Evolutionary conservation across 164 flowering plant species (phyloP).

Genomic region (Piper longum): DNA sequence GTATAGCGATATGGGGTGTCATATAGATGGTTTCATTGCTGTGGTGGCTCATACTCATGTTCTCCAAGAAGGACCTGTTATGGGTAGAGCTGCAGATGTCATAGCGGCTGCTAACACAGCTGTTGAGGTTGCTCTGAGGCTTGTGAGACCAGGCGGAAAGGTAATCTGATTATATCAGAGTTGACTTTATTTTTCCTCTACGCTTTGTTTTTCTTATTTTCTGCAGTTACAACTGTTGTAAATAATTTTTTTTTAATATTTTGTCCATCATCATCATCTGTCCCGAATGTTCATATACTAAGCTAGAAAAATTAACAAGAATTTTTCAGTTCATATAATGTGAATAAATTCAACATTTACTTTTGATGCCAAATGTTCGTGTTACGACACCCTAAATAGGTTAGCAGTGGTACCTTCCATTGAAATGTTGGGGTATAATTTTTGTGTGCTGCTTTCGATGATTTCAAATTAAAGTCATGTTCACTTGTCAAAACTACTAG

Average conservation of each 20-base stretch:
- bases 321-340: too few species aligned
- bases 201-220: neutral
- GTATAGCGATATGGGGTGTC: conserved; percentile 88
- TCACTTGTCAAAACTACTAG: too few species aligned
- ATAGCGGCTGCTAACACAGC: conserved; percentile 90
- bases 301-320: too few species aligned
- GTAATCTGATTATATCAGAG: conserved; percentile 16
- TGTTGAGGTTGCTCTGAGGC: conserved; percentile 89
- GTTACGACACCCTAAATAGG: too few species aligned
- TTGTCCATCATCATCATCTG: too few species aligned
- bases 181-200: neutral
- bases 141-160: conserved; percentile 84
- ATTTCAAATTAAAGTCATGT: neutral
- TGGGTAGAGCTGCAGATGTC: conserved; percentile 88
- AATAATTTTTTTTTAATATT: too few species aligned
- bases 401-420: too few species aligned
- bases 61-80: conserved; percentile 69
- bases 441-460: too few species aligned
- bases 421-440: too few species aligned
- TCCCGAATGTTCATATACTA: too few species aligned
- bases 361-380: too few species aligned
- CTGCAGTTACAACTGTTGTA: neutral
- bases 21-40: conserved; percentile 90
- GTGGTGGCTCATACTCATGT: conserved; percentile 87
- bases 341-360: too few species aligned